phyloP scores from a whole-genome alignment of 495 filamentous ascomycete species.

The Podospora fimiseda region DNA sequence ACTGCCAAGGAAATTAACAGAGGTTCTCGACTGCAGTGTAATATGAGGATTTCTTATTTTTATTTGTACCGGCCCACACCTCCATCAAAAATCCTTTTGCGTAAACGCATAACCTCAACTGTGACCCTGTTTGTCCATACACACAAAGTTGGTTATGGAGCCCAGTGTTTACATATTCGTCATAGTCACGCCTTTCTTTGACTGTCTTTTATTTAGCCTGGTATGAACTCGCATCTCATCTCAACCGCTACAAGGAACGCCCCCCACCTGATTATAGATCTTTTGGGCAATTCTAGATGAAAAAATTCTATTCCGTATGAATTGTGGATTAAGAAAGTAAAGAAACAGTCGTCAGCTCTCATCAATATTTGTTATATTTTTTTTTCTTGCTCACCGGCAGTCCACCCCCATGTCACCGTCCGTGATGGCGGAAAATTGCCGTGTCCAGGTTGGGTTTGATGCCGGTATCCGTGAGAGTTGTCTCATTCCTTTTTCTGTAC shows the following conservation, averaged over 20 bases:
- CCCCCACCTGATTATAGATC: conserved; percentile 6
- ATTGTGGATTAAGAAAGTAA: too few species aligned
- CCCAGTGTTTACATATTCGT: neutral
- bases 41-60: neutral
- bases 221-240: conserved; percentile 4
- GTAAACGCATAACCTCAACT: too few species aligned
- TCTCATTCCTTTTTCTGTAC: conserved; percentile 1
- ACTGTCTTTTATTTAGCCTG: conserved; percentile 23
- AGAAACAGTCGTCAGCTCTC: conserved; percentile 11
- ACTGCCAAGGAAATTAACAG: conserved; percentile 8
- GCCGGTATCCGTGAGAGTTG: conserved; percentile 22
- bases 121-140: too few species aligned
- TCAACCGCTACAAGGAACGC: conserved; percentile 26
- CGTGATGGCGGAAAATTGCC: too few species aligned
- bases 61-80: neutral
- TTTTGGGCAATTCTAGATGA: neutral
- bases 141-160: neutral
- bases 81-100: neutral
- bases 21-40: neutral
- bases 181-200: too few species aligned
- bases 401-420: too few species aligned
- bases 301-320: too few species aligned
- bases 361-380: too few species aligned
- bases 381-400: too few species aligned
- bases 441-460: conserved; percentile 5